Conservation (phyloP, 2,329 filamentous ascomycete genomes). For the Penicillium sp. region DNA sequence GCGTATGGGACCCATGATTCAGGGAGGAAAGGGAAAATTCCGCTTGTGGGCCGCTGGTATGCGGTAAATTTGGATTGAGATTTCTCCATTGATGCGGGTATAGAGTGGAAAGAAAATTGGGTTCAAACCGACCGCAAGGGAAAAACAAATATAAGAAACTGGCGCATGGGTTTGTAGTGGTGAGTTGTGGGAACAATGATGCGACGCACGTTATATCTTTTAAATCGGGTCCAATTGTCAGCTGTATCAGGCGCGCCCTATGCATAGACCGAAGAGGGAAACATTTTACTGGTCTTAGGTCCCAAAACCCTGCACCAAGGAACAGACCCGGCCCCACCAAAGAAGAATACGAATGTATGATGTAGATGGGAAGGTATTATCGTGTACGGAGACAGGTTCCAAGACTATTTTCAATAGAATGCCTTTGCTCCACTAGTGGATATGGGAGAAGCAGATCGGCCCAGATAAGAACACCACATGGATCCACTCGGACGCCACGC, state of each 20-base stretch:
- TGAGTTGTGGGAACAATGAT: background rate
- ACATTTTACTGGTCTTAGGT: background rate
- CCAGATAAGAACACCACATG: background rate
- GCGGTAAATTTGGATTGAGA: background rate
- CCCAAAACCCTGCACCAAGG: background rate
- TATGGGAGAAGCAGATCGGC: background rate
- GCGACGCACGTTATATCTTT: background rate
- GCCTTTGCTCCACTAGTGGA: background rate
- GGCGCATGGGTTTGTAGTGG: background rate
- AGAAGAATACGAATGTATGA: background rate
- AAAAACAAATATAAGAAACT: background rate
- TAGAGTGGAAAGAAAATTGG: background rate
- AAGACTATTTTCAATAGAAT: background rate
- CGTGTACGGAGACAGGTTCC: background rate
- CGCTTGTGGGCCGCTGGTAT: background rate
- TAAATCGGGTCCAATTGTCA: background rate
- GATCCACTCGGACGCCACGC: background rate
- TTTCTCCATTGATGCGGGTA: background rate
- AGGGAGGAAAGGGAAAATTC: background rate
- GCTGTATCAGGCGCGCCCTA: background rate
- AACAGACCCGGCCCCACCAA: background rate
- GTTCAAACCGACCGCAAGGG: no score
- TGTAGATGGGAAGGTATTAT: background rate
- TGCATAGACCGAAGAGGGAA: background rate
- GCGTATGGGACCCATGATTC: slow-evolving; percentile 16